Percentiles rank a stretch among this genome's conserved stretches.
These are phyloP conservation scores for Wickerhamomyces chambardii DNA, from an alignment of 805 yeast species.

Conservation along the genomic window DNA sequence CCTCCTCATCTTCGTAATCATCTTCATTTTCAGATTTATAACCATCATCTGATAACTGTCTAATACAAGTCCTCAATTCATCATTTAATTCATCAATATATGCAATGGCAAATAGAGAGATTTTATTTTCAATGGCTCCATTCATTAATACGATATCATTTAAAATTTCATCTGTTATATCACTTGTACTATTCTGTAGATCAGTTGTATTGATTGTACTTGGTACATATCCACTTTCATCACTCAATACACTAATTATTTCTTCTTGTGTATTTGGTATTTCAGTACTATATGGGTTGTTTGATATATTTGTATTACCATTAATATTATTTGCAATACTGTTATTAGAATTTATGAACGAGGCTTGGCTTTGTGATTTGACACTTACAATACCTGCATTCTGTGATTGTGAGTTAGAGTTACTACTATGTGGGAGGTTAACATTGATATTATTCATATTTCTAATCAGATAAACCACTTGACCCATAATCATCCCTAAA, in stretches of 20 bases:
- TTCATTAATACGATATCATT: neutral
- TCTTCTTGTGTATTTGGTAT: too few species aligned
- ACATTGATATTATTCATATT: too few species aligned
- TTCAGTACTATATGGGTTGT: too few species aligned
- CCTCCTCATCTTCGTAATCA: neutral
- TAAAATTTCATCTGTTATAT: neutral
- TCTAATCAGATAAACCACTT: neutral
- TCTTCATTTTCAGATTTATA: neutral
- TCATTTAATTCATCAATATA: neutral
- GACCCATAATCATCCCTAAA: neutral
- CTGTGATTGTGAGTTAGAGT: too few species aligned
- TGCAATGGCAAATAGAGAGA: neutral
- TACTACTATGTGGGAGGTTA: too few species aligned
- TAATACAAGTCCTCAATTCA: neutral
- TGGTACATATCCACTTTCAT: neutral
- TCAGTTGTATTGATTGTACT: neutral
- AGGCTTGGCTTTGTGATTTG: too few species aligned
- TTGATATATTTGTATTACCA: too few species aligned
- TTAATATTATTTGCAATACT: too few species aligned
- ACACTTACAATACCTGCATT: neutral
- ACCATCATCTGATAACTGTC: neutral
- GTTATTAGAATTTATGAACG: too few species aligned
- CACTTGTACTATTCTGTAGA: neutral
- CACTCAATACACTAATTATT: neutral
- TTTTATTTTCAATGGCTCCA: neutral